phyloP scores from a whole-genome alignment of 2,329 filamentous ascomycete species.

The Exophiala xenobiotica region DNA sequence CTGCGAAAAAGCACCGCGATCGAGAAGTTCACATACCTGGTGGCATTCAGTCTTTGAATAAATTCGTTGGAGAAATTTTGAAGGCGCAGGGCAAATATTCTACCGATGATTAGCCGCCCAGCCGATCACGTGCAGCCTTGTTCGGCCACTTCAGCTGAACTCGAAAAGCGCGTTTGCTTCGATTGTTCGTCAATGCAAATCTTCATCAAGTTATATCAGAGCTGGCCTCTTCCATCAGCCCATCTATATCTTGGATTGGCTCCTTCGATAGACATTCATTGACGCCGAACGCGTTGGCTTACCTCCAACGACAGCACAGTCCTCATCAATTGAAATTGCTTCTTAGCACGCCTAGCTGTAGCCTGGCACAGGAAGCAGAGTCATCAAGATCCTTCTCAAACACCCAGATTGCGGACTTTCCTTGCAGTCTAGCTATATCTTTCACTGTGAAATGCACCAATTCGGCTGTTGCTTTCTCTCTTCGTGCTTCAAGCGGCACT shows the following conservation, averaged over 20 bases:
- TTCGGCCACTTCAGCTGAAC: not conserved
- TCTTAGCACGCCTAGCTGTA: too few species aligned
- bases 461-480: constrained; percentile 3
- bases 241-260: too few species aligned
- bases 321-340: too few species aligned
- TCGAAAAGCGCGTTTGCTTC: constrained; percentile 1
- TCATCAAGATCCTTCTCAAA: not conserved
- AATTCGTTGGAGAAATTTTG: constrained; percentile 8
- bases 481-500: constrained; percentile 15
- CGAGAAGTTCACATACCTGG: constrained; percentile 9
- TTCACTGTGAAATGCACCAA: constrained; percentile 19
- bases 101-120: not conserved
- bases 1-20: too few species aligned
- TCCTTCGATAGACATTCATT: too few species aligned
- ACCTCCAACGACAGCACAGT: too few species aligned
- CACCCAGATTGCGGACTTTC: not conserved
- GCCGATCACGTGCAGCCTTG: not conserved
- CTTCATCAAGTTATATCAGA: constrained; percentile 1
- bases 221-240: constrained; percentile 9
- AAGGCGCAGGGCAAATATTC: not conserved
- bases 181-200: not conserved
- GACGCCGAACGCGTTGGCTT: too few species aligned
- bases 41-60: not conserved
- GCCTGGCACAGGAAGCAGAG: too few species aligned
- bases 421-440: not conserved